phyloP scores from a whole-genome alignment of 176 grass and related monocot genomes.

The Cenchrus purpureus region DNA sequence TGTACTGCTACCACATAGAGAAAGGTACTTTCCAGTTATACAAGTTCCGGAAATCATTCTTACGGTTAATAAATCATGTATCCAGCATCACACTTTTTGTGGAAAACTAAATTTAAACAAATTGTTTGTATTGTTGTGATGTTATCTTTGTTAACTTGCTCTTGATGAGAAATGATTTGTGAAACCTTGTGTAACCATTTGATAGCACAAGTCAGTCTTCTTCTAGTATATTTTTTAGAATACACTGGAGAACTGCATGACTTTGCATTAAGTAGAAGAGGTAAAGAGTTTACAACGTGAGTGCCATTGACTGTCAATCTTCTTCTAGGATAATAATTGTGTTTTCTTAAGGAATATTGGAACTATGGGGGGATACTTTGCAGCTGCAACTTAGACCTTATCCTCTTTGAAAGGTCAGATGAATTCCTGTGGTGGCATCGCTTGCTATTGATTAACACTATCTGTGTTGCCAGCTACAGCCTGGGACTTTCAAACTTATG shows the following conservation, averaged over 20 bases:
- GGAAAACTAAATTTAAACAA: not conserved
- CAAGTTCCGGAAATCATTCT: slow-evolving; percentile 22
- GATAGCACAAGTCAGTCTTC: not conserved
- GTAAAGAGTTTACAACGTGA: not conserved
- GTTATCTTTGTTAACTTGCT: not conserved
- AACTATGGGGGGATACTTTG: not conserved
- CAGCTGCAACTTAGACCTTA: not conserved
- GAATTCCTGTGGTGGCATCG: not conserved
- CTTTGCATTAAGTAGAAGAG: not conserved
- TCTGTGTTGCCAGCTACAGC: slow-evolving; percentile 24
- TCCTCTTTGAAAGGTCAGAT: not conserved
- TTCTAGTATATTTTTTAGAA: not conserved
- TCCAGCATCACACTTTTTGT: not conserved
- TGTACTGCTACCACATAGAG: slow-evolving; percentile 87
- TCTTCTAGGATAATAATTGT: not conserved
- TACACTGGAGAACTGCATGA: not conserved
- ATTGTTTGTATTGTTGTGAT: slow-evolving; percentile 1
- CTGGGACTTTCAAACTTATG: not conserved
- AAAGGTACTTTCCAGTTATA: slow-evolving; percentile 59
- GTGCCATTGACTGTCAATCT: not conserved
- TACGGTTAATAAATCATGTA: slow-evolving; percentile 21
- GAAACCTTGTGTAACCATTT: not conserved
- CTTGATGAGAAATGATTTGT: not conserved
- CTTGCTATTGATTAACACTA: not conserved
- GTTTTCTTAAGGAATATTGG: slow-evolving; percentile 1